Evolutionary conservation across 2,329 filamentous ascomycete genomes (phyloP), one percentile per base, ranked within the genome.

Genomic region (Myriosclerotinia curreyana): DNA sequence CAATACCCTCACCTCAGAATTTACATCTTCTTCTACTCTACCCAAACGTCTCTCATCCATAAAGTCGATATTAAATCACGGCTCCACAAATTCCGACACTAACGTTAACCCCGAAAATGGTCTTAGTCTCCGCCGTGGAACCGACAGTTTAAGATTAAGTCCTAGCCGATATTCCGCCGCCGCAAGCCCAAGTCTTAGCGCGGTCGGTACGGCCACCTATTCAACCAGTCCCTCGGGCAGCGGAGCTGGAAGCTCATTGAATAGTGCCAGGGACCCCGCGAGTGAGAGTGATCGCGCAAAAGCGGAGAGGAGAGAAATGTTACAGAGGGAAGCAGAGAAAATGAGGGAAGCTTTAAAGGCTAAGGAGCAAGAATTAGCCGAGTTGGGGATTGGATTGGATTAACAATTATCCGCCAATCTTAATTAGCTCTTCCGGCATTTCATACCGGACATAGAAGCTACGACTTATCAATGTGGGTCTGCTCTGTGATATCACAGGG

Each of bases 281-380:
- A 77, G 70, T 14, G 81, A 85, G 38, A 76, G 75, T n/a, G 83
- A 84, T 38, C 78, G 78, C 17, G 73, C 79, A 9, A 87, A 83
- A 69, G 81, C 82, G 5, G 87, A 90, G 68, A 82, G 86, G 63
- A 82, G 88, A 56, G 84, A 83, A 11, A 83, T 86, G 55, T 77
- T 96, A 56, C 83, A 88, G 73, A 81, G 86, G 31, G 91, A 96
- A 74, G 86, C 90, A 0, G 89, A 93, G 72, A 81, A 81, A 60
- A 95, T 95, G 86, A 83, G 74, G 52, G 73, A 75, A 61, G 71
- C 69, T 8, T 60, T 76, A 12, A 69, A 67, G 22, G 73, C 71
- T 2, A 75, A 74, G 60, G 73, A 75, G 62, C 66, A 68, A 49
- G 72, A 75, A 58, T 58, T 75, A 63, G 70, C 68, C 40, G 72